Base-by-base conservation (phyloP, 2,329 filamentous ascomycete species). In the Sporothrix humicola region DNA sequence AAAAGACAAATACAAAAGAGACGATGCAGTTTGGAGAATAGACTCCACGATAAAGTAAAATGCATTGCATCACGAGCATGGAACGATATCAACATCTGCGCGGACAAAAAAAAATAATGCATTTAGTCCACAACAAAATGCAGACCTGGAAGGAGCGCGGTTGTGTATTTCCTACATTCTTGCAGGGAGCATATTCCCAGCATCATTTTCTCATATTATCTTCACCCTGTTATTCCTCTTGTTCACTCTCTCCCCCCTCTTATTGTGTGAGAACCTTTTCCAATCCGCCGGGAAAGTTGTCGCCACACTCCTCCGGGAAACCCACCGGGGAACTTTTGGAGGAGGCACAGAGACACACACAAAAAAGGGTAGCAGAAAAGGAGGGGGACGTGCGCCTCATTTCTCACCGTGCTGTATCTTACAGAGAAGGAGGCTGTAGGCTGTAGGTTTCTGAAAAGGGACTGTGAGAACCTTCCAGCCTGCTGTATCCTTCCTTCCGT, bases 221-320 rank as follows among this genome's bases (percentile, higher is more conserved):
- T 12, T 44, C 31, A 37, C 31, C 31, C n/a, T 48, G 20, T 48
- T 13, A 6, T 31, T 15, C 17, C 6, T 4, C 31, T 8, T 59
- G 26, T 9, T 12, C 13, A 26, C 20, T 3, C 13, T 15, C 56
- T 17, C 56, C 15, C 56, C 56, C 31, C 56, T 17, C 56, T 31
- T 59, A n/a, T 42, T 13, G 26, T 26, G 63, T 66, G 12, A 50
- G 63, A 66, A 66, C 63, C 44, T 66, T 66, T 50, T 66, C 63
- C 63, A 66, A 44, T 23, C 63, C 44, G 20, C 46, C 63, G 63
- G 63, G 46, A 50, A 26, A 20, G 3, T 20, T 17, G 6, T 3
- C 31, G 31, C 31, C 31, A 10, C 44, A 63, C 20, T 17, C 58
- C 13, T 17, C 58, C 13, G 7, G 7, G 26, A 31, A 66, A 17